These are phyloP conservation scores for Rhododendron kiyosumense DNA, from an alignment of 148 eudicot genomes.

Conservation along the genomic window DNA sequence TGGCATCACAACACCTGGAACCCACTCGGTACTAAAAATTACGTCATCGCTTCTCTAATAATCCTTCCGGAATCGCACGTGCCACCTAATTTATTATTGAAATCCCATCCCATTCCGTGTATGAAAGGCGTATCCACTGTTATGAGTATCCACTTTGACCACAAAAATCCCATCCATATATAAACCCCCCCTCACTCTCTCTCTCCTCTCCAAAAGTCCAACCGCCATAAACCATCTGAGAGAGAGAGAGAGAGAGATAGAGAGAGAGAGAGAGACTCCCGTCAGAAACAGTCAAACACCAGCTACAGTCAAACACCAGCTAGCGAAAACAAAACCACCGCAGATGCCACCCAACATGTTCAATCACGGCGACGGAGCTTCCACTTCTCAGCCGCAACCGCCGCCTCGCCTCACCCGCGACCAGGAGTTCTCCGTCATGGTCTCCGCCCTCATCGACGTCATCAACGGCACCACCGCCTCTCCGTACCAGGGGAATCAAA, in stretches of 20 bases:
- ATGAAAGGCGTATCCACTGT: background rate
- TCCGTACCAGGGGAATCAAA: background rate
- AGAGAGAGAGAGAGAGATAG: background rate
- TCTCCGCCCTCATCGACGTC: conserved; percentile 31
- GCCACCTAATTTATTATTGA: background rate
- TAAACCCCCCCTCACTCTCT: background rate
- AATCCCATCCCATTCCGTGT: background rate
- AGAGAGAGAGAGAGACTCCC: too few species aligned
- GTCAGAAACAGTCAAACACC: background rate
- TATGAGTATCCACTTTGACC: background rate
- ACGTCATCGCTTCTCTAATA: background rate
- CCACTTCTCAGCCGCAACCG: background rate
- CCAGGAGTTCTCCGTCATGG: conserved; percentile 33
- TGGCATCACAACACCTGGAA: background rate
- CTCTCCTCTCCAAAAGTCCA: background rate
- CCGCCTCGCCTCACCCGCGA: conserved; percentile 24
- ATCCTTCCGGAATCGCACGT: too few species aligned
- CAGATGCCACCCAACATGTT: conserved; percentile 17
- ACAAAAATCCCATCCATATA: background rate
- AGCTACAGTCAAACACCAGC: background rate
- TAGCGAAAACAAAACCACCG: background rate
- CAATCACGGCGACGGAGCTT: conserved; percentile 9
- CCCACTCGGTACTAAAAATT: background rate
- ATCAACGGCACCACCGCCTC: conserved; percentile 19
- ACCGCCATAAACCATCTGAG: background rate